Evolutionary conservation across 169 alveolate genomes (phyloP).

Genomic region (Plasmodium fragile): DNA sequence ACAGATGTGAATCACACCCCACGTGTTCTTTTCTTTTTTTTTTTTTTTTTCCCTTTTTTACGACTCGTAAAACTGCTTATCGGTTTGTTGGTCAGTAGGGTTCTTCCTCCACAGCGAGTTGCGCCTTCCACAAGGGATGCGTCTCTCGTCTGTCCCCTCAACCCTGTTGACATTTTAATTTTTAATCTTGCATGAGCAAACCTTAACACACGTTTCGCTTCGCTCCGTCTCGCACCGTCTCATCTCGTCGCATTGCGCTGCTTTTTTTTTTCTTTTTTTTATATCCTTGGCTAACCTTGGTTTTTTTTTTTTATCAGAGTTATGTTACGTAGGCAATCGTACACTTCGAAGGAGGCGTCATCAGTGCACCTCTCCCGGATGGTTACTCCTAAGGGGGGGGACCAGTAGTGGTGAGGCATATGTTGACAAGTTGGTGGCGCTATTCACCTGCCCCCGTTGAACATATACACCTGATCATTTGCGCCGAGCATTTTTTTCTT

Average conservation of each 20-base stretch:
- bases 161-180: not conserved
- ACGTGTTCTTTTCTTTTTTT: not conserved
- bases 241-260: not conserved
- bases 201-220: not conserved
- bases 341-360: conserved; percentile 39
- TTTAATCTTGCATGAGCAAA: not conserved
- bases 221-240: not conserved
- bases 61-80: not conserved
- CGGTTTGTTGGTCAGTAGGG: not conserved
- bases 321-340: conserved; percentile 59
- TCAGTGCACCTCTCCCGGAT: conserved; percentile 63
- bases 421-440: not conserved
- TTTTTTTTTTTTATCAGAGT: conserved; percentile 52
- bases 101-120: not conserved
- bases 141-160: not conserved
- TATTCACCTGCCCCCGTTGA: not conserved
- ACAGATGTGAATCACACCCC: not conserved
- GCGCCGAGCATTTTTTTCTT: not conserved
- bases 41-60: too few species aligned
- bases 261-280: conserved; percentile 6
- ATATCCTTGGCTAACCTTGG: conserved; percentile 26
- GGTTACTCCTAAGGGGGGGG: conserved; percentile 14
- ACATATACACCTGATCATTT: not conserved
- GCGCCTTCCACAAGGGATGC: not conserved
- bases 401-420: not conserved